Conservation (phyloP, 108 stramenopile species). For the Cyclotella sp. region DNA sequence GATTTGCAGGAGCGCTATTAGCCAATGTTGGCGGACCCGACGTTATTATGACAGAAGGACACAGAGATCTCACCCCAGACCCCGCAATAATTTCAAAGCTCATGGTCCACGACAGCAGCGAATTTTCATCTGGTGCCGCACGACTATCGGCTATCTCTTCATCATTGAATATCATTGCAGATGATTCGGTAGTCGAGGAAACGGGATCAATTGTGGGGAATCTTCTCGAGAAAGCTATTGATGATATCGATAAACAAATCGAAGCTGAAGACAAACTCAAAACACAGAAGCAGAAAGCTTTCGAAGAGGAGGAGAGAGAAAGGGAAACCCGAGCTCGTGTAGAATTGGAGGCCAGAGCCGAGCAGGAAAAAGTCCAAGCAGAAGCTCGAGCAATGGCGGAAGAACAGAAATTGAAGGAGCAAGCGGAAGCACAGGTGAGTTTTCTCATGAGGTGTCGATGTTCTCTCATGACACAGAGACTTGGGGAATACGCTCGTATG, state of each 20-base stretch:
- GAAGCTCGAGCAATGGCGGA: slow-evolving; percentile 15
- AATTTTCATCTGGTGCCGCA: slow-evolving; percentile 7
- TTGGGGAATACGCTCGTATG: too few species aligned
- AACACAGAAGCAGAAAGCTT: neutral
- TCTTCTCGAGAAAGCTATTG: slow-evolving; percentile 12
- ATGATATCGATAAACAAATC: slow-evolving; percentile 15
- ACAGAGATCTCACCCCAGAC: neutral
- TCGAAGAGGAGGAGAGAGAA: neutral
- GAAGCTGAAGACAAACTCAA: neutral
- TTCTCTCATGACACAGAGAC: too few species aligned
- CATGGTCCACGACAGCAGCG: neutral
- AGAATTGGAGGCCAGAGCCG: neutral
- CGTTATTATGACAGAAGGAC: neutral
- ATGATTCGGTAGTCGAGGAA: slow-evolving; percentile 3
- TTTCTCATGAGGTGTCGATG: neutral
- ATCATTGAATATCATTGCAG: slow-evolving; percentile 2
- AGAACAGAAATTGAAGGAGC: neutral
- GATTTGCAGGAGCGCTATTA: slow-evolving; percentile 9
- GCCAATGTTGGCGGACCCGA: neutral
- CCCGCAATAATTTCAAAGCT: neutral
- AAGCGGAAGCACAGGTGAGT: slow-evolving; percentile 13
- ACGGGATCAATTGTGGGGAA: slow-evolving; percentile 9
- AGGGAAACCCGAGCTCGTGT: neutral
- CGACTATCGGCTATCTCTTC: slow-evolving; percentile 13
- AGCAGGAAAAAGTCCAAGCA: neutral